Conservation (phyloP, 306 rosid genomes). For the Quercus parvula region DNA sequence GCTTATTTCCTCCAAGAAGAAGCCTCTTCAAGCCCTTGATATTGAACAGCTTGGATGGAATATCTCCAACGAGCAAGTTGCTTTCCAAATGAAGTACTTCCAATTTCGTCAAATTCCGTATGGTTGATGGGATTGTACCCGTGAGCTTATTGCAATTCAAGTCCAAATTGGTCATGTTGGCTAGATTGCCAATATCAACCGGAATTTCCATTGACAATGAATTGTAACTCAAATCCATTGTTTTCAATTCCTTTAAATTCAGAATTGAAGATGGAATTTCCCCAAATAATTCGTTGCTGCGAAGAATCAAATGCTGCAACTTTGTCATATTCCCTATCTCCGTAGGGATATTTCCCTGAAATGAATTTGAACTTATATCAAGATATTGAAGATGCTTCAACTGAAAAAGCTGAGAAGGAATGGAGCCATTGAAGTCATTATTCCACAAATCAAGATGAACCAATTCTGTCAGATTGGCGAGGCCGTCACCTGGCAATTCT, state of each 20-base stretch:
- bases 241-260: too few species aligned
- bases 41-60: constrained; percentile 4
- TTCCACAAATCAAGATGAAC: constrained; percentile 17
- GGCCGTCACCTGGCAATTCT: constrained; percentile 5
- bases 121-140: not conserved
- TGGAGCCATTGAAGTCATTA: not conserved
- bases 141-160: constrained; percentile 7
- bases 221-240: too few species aligned
- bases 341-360: too few species aligned
- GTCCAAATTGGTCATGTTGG: constrained; percentile 27
- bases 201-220: too few species aligned
- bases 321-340: not conserved
- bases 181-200: not conserved
- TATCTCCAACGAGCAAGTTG: constrained; percentile 12
- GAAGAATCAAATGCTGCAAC: constrained; percentile 8
- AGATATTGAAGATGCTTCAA: too few species aligned
- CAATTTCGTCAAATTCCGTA: not conserved
- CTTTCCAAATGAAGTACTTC: constrained; percentile 5
- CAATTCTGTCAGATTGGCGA: constrained; percentile 21
- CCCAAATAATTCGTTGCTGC: constrained; percentile 6
- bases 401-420: too few species aligned
- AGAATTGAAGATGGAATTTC: constrained; percentile 5
- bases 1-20: too few species aligned
- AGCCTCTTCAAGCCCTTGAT: too few species aligned
- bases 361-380: too few species aligned